Evolutionary conservation across 2,329 filamentous ascomycete species (phyloP).

Genomic region (Colletotrichum neosansevieriae): DNA sequence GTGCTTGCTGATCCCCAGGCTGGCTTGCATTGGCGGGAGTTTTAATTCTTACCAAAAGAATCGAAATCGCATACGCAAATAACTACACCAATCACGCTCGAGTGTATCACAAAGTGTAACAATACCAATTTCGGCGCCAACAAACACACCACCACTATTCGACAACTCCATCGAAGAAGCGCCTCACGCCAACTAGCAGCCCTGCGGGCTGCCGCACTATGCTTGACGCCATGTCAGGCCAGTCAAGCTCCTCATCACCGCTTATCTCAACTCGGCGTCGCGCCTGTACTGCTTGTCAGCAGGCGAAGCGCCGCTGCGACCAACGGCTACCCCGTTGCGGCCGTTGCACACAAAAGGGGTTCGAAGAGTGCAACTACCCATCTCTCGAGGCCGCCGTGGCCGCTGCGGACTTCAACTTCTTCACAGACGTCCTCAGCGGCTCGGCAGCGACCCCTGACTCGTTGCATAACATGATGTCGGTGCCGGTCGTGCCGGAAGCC

Average conservation of each 20-base stretch:
- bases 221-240: slow-evolving; percentile 39
- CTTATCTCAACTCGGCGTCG: slow-evolving; percentile 44
- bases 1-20: neutral
- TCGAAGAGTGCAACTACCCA: slow-evolving; percentile 44
- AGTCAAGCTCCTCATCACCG: slow-evolving; percentile 36
- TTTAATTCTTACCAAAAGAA: slow-evolving; percentile 4
- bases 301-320: slow-evolving; percentile 53
- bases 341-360: slow-evolving; percentile 47
- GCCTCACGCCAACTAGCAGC: neutral
- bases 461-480: slow-evolving; percentile 35
- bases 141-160: neutral
- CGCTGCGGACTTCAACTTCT: slow-evolving; percentile 45
- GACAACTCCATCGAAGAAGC: neutral
- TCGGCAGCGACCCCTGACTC: slow-evolving; percentile 33
- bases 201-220: slow-evolving; percentile 20
- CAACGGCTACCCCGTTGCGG: slow-evolving; percentile 50
- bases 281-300: slow-evolving; percentile 52
- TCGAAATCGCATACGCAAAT: neutral
- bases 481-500: slow-evolving; percentile 28
- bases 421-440: slow-evolving; percentile 43
- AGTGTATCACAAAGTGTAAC: slow-evolving; percentile 5
- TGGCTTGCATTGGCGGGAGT: neutral
- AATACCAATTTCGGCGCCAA: slow-evolving; percentile 11
- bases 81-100: neutral
- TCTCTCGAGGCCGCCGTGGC: slow-evolving; percentile 41